Conservation (phyloP, 164 flowering plant species). For the Saururus chinensis region DNA sequence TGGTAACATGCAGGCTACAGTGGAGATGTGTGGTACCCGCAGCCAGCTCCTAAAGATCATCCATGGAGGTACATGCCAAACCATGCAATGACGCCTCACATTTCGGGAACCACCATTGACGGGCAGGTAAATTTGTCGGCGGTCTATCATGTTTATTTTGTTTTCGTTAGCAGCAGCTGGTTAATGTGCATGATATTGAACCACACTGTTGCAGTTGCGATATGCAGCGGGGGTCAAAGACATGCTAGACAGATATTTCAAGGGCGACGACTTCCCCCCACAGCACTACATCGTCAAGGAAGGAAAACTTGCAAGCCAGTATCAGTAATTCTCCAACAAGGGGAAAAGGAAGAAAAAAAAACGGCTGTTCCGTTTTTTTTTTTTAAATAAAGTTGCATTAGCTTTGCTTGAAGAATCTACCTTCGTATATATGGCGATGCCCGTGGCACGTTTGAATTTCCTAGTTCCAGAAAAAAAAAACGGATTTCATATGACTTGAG, state of each 20-base stretch:
- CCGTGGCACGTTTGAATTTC: too few relatives aligned
- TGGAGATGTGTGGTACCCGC: slow-evolving; percentile 99
- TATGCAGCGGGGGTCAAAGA: slow-evolving; percentile 91
- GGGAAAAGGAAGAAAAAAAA: too few relatives aligned
- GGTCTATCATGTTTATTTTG: not conserved
- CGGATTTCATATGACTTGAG: too few relatives aligned
- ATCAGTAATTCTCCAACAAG: slow-evolving; percentile 25
- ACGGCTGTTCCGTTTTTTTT: too few relatives aligned
- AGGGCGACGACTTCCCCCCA: slow-evolving; percentile 85
- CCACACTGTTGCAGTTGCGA: slow-evolving; percentile 47
- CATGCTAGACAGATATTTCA: slow-evolving; percentile 91
- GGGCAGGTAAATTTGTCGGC: slow-evolving; percentile 45
- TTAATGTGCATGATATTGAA: not conserved
- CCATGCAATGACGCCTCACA: slow-evolving; percentile 99
- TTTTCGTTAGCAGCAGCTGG: too few relatives aligned
- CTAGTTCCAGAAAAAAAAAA: too few relatives aligned
- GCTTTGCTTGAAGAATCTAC: not conserved
- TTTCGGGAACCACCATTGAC: slow-evolving; percentile 97
- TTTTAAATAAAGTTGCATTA: too few relatives aligned
- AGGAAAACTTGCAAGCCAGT: slow-evolving; percentile 81
- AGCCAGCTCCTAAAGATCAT: slow-evolving; percentile 98
- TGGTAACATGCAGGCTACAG: slow-evolving; percentile 51
- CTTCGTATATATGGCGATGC: not conserved
- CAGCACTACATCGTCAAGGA: slow-evolving; percentile 91
- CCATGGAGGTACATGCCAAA: slow-evolving; percentile 99